Evolutionary conservation across 257 asterid species (phyloP).

Genomic region (Voacanga thouarsii): DNA sequence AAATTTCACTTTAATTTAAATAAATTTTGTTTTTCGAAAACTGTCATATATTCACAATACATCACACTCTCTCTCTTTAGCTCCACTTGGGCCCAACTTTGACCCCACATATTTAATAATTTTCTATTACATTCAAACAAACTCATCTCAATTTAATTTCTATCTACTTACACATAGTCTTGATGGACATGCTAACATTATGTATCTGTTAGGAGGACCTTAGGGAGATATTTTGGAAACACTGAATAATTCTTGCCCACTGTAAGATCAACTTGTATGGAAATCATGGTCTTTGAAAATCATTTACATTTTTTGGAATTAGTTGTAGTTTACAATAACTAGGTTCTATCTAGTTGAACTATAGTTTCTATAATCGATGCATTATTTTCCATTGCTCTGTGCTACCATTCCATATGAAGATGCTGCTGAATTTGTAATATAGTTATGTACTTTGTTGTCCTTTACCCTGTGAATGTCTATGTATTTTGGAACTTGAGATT

Average conservation of each 20-base stretch:
- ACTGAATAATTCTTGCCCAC: not conserved
- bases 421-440: not conserved
- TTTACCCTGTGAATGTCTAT: not conserved
- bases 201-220: not conserved
- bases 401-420: not conserved
- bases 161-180: too few species aligned
- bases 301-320: not conserved
- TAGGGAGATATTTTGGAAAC: not conserved
- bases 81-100: too few species aligned
- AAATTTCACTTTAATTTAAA: too few species aligned
- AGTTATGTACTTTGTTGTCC: not conserved
- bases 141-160: too few species aligned
- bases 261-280: not conserved
- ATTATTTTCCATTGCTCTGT: not conserved
- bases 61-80: too few species aligned
- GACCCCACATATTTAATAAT: too few species aligned
- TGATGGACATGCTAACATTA: not conserved
- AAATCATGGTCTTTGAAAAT: not conserved
- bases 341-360: not conserved
- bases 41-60: too few species aligned
- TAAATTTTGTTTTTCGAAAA: too few species aligned
- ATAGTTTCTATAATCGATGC: not conserved
- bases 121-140: too few species aligned
- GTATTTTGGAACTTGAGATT: not conserved
- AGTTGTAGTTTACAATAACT: not conserved